Evolutionary conservation across 345 rosid species (phyloP), one percentile per base, ranked within the genome.

Genomic region (Brassica juncea): DNA sequence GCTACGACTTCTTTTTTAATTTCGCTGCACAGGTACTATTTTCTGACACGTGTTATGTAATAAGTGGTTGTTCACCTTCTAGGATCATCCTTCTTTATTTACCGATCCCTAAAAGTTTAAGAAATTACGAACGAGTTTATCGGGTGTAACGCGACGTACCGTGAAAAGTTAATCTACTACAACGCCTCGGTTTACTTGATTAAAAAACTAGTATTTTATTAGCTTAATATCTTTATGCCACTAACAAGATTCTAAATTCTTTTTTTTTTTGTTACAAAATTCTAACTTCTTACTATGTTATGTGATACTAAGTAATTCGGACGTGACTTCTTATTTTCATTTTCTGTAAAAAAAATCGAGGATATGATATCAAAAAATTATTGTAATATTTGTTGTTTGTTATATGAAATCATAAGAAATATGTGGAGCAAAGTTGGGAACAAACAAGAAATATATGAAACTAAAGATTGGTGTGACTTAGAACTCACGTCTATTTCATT

Each of bases 101-200:
- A 28, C 63, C 27, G 27, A 58, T 58, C 80, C 80, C 83, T 70
- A 64, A 80, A 32, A 14, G 34, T 25, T 60, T 25, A 37, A 59
- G 16, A 70, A 3, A 21, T 1, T 3, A 63, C 7, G 2, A 63
- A 37, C 0, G 30, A 27, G 66, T 23, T 59, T 80, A 74, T 80
- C 64, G 77, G 52, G 73, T 81, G 77, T 59, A 71, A 32, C 80
- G 72, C 83, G 21, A 76, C 80, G 83, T 75, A 75, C 72, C 80
- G 83, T 81, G 66, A 70, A 62, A 70, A 74, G 14, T 39, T 37
- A 63, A 32, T 37, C 31, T 72, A 78, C 34, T 31, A 58, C 31
- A 62, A 5, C 11, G 14, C 49, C 49, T 55, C 76, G 76, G 35
- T 28, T 57, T 42, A 12, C 30, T 30, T 32, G n/a, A 55, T 65